Percentiles rank a stretch among this genome's conserved stretches.
These are phyloP conservation scores for Mytilinidion resinicola DNA, from an alignment of 495 filamentous ascomycete genomes.

Conservation along the genomic window DNA sequence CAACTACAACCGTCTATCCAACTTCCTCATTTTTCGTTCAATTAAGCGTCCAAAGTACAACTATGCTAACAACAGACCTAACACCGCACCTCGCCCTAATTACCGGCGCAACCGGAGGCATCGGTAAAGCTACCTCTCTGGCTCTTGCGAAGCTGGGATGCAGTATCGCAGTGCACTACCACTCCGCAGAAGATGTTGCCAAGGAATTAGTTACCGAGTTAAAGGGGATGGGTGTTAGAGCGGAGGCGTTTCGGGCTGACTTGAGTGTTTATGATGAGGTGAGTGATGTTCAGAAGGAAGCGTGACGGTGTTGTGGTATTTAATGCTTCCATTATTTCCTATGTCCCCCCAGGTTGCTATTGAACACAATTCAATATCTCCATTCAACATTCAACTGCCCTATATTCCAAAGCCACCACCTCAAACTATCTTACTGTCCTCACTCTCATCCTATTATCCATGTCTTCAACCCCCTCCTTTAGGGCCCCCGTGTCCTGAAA, in stretches of 20 bases:
- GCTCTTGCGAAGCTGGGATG: constrained; percentile 26
- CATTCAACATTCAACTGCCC: too few relatives aligned
- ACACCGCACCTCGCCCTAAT: constrained; percentile 10
- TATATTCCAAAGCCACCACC: too few relatives aligned
- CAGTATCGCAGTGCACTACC: constrained; percentile 35
- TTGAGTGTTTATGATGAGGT: constrained; percentile 32
- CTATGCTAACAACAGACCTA: neutral
- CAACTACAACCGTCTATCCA: too few relatives aligned
- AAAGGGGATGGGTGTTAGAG: neutral
- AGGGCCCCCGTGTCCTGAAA: too few relatives aligned
- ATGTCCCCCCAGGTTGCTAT: too few relatives aligned
- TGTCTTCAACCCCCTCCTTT: too few relatives aligned
- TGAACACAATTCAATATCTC: too few relatives aligned
- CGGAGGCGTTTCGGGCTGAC: constrained; percentile 34
- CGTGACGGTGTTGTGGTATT: neutral
- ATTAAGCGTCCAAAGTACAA: neutral
- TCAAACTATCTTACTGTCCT: too few relatives aligned
- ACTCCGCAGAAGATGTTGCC: constrained; percentile 14
- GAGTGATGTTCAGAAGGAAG: neutral
- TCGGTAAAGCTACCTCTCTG: constrained; percentile 6
- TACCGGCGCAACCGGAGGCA: constrained; percentile 17
- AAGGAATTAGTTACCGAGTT: constrained; percentile 21
- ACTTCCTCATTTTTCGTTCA: too few relatives aligned
- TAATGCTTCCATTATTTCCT: too few relatives aligned
- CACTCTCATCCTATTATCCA: too few relatives aligned